These are phyloP conservation scores for Pontederia crassipes DNA, from an alignment of 176 grass and related monocot species.

Conservation along the genomic window DNA sequence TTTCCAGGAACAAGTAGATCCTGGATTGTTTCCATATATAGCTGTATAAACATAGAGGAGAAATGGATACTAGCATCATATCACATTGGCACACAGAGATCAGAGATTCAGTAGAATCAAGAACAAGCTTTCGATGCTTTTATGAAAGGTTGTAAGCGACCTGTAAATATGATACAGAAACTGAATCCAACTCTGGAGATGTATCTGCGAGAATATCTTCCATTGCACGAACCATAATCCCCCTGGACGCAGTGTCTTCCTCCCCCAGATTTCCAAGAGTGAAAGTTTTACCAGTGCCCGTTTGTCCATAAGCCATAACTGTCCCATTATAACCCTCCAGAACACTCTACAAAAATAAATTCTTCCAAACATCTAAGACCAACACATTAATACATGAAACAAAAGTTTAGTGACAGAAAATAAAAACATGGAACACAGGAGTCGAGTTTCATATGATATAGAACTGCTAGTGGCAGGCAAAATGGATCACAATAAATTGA, in stretches of 20 bases:
- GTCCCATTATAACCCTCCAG: slow-evolving; percentile 98
- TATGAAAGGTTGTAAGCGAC: slow-evolving; percentile 20
- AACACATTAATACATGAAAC: too few species aligned
- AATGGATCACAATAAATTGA: too few species aligned
- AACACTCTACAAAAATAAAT: slow-evolving; percentile 60
- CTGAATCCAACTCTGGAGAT: slow-evolving; percentile 51
- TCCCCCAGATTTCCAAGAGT: slow-evolving; percentile 96
- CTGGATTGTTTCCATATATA: slow-evolving; percentile 99
- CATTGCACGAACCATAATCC: slow-evolving; percentile 99
- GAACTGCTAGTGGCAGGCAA: too few species aligned
- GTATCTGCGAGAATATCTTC: slow-evolving; percentile 95
- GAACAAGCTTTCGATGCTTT: too few species aligned
- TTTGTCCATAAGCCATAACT: slow-evolving; percentile 99
- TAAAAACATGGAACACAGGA: too few species aligned
- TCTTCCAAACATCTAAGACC: too few species aligned
- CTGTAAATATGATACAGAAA: slow-evolving; percentile 97
- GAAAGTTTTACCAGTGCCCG: slow-evolving; percentile 99
- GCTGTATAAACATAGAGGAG: slow-evolving; percentile 23
- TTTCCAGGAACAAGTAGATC: slow-evolving; percentile 95
- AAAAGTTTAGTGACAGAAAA: too few species aligned
- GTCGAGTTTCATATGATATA: too few species aligned
- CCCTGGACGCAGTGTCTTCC: slow-evolving; percentile 85
- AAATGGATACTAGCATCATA: too few species aligned
- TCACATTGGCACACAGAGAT: too few species aligned
- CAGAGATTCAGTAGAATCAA: too few species aligned